Evolutionary conservation across 345 rosid genomes (phyloP).

Genomic region (Draba incana): DNA sequence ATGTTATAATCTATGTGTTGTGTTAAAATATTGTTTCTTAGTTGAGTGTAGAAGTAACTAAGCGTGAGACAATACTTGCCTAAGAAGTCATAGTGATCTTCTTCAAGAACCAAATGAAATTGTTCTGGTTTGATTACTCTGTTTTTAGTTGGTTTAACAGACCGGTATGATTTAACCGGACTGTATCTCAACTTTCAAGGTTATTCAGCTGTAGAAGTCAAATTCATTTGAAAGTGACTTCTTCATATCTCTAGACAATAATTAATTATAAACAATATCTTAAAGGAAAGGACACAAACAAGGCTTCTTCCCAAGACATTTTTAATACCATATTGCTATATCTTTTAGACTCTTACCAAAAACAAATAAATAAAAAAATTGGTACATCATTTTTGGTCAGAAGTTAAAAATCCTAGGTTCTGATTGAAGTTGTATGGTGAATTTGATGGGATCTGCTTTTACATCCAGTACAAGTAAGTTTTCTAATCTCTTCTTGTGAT

Average conservation of each 20-base stretch:
- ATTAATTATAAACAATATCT: not conserved
- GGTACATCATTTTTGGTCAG: slow-evolving; percentile 1
- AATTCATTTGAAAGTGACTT: slow-evolving; percentile 5
- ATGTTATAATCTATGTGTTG: not conserved
- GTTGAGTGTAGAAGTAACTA: not conserved
- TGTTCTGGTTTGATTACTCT: too few relatives aligned
- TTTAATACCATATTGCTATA: slow-evolving; percentile 5
- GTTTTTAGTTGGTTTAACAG: too few relatives aligned
- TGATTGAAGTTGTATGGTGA: slow-evolving; percentile 3
- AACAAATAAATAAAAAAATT: not conserved
- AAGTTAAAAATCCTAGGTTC: not conserved
- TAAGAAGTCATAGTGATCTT: not conserved
- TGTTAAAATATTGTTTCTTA: too few relatives aligned
- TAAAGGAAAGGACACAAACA: not conserved
- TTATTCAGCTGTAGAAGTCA: not conserved
- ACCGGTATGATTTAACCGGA: too few relatives aligned
- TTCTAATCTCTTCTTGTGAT: slow-evolving; percentile 13
- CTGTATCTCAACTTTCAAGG: too few relatives aligned
- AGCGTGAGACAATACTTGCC: not conserved
- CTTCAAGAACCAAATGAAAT: too few relatives aligned
- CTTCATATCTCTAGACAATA: not conserved
- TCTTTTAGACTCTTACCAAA: too few relatives aligned
- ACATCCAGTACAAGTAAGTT: slow-evolving; percentile 17
- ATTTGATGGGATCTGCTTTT: slow-evolving; percentile 16
- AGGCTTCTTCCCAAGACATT: not conserved